Conservation (phyloP, 1,139 yeast genomes). For the Saccharomyces pastorianus region DNA sequence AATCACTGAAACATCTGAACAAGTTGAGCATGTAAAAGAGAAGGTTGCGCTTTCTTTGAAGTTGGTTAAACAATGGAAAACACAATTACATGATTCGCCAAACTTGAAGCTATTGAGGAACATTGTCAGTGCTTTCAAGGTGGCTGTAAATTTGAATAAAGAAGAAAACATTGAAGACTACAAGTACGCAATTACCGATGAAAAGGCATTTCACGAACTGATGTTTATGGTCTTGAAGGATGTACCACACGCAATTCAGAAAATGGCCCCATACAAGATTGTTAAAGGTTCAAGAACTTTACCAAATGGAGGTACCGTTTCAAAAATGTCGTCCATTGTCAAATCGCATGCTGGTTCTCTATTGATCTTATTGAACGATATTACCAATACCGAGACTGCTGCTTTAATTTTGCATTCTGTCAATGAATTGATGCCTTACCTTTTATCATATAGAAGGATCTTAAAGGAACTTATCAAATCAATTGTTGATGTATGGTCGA, state of each 20-base stretch:
- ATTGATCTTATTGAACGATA: constrained; percentile 58
- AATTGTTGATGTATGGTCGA: constrained; percentile 71
- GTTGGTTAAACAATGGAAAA: constrained; percentile 62
- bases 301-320: constrained; percentile 51
- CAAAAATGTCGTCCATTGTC: constrained; percentile 54
- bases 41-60: constrained; percentile 51
- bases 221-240: constrained; percentile 65
- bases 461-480: constrained; percentile 63
- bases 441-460: constrained; percentile 67
- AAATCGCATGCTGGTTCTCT: constrained; percentile 70
- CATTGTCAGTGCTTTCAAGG: constrained; percentile 72
- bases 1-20: constrained; percentile 26
- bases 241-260: constrained; percentile 66
- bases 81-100: constrained; percentile 46
- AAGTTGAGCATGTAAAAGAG: constrained; percentile 28
- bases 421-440: constrained; percentile 75
- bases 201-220: constrained; percentile 67
- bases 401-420: constrained; percentile 60
- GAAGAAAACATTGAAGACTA: constrained; percentile 42
- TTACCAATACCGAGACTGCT: constrained; percentile 76
- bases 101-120: constrained; percentile 57
- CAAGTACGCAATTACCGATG: constrained; percentile 66
- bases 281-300: constrained; percentile 42
- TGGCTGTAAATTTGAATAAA: constrained; percentile 67
- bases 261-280: constrained; percentile 52